Base-by-base conservation (phyloP, 306 rosid genomes). In the Quercus parvula region DNA sequence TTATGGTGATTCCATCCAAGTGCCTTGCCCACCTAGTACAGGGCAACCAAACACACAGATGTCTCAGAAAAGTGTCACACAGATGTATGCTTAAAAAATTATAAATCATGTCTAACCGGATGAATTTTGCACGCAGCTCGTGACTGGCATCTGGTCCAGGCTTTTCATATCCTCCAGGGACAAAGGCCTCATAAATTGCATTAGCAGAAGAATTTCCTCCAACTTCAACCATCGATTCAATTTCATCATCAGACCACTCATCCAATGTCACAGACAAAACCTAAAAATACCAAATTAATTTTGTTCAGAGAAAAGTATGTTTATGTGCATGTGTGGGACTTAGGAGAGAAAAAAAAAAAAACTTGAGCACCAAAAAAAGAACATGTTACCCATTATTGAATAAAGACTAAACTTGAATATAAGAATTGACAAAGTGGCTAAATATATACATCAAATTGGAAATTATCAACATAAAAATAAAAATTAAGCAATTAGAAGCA, bases 171-270 rank as follows among this genome's bases (percentile, higher is more conserved):
- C 96, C 99, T 68, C 91, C 92, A 9, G 99, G 99, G 78, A 96
- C 22, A 82, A 85, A 86, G 81, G 99, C 97, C 84, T 96, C 99
- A 70, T 96, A 96, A 81, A 96, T 93, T 61, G 98, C 73, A 86
- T 96, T 96, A 30, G 97, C 99, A 18, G 94, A 89, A 82, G 93
- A 80, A 83, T 96, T 96, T 74, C 99, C 99, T 64, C 99, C 99
- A 70, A 96, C 94, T 87, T 96, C 98, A 63, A 90, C 70, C 99
- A 96, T 90, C 24, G 98, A 82, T 75, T 93, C 96, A 83, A 96
- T 86, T 89, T 93, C 99, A 62, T 93, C 99, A 25, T 93, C 94
- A 68, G 96, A 89, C 99, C 99, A 96, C 38, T 96, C 98, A 84
- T 96, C 99, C 86, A 96, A 77, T 44, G 99, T 87, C 85, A 93